These are phyloP conservation scores for Mucor saturninus DNA, from an alignment of 371 early-diverging fungal genomes.

Conservation along the genomic window DNA sequence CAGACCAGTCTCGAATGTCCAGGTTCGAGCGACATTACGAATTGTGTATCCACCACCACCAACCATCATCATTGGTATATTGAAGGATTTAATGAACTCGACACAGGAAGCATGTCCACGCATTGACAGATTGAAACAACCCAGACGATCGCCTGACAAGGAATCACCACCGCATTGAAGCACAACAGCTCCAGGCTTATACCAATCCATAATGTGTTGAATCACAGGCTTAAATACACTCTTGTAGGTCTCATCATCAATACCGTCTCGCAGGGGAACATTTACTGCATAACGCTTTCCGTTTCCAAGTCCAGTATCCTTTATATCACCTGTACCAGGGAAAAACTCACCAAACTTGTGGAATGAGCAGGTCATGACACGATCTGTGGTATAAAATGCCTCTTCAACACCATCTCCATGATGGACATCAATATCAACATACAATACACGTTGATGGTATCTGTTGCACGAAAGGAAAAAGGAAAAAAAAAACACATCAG, in stretches of 20 bases:
- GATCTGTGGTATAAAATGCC: constrained; percentile 98
- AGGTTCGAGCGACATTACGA: constrained; percentile 96
- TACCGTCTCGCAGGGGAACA: constrained; percentile 97
- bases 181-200: constrained; percentile 97
- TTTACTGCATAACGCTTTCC: constrained; percentile 97
- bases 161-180: constrained; percentile 99
- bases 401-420: constrained; percentile 99
- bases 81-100: constrained; percentile 90
- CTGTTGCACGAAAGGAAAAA: not conserved
- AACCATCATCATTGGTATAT: constrained; percentile 92
- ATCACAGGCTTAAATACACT: constrained; percentile 92
- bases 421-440: constrained; percentile 99
- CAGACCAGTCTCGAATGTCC: constrained; percentile 98
- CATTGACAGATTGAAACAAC: constrained; percentile 98
- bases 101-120: constrained; percentile 90
- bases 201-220: constrained; percentile 91
- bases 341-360: constrained; percentile 99
- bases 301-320: constrained; percentile 86
- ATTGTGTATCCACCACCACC: constrained; percentile 99
- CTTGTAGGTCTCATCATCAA: constrained; percentile 94
- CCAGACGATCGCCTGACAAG: constrained; percentile 96
- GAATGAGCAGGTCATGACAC: constrained; percentile 99
- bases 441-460: constrained; percentile 94
- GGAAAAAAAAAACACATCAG: too few species aligned
- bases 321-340: constrained; percentile 95